Evolutionary conservation across 805 yeast genomes (phyloP).

Genomic region (Suhomyces xylopsoci): DNA sequence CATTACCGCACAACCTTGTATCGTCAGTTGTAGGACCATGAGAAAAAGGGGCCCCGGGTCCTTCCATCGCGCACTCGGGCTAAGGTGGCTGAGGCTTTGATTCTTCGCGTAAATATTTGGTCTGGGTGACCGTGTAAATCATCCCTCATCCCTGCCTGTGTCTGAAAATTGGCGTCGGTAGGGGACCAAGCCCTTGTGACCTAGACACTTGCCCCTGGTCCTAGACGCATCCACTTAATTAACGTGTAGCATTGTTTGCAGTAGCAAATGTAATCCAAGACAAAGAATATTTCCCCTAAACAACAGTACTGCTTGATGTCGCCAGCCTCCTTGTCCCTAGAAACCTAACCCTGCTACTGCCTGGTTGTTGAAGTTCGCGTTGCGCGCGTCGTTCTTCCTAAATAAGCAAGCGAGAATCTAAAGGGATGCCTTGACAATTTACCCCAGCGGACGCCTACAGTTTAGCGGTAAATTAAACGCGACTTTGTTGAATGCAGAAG

Average conservation of each 20-base stretch:
- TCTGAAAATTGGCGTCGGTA: not conserved
- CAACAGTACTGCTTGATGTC: not conserved
- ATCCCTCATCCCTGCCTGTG: not conserved
- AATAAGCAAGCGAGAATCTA: slow-evolving; percentile 1
- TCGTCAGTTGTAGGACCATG: not conserved
- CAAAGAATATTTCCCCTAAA: not conserved
- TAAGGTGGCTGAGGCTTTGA: not conserved
- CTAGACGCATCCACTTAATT: not conserved
- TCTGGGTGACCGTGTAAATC: not conserved
- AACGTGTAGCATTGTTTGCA: not conserved
- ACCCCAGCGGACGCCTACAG: not conserved
- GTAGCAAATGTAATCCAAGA: not conserved
- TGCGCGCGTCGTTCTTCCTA: slow-evolving; percentile 5
- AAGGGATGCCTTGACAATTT: slow-evolving; percentile 1
- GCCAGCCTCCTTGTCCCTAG: slow-evolving; percentile 3
- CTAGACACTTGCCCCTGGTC: not conserved
- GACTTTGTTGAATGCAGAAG: not conserved
- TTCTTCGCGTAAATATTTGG: not conserved
- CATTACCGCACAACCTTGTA: not conserved
- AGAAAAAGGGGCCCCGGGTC: not conserved
- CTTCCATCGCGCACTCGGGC: not conserved
- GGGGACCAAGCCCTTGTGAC: not conserved
- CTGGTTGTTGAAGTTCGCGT: not conserved
- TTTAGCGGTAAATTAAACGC: not conserved
- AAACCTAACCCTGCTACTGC: slow-evolving; percentile 1